A percentile compares a stretch with the other conserved stretches of the same genome.
Evolutionary conservation across 495 filamentous ascomycete species (phyloP).

Genomic region (Annulohypoxylon moriforme): DNA sequence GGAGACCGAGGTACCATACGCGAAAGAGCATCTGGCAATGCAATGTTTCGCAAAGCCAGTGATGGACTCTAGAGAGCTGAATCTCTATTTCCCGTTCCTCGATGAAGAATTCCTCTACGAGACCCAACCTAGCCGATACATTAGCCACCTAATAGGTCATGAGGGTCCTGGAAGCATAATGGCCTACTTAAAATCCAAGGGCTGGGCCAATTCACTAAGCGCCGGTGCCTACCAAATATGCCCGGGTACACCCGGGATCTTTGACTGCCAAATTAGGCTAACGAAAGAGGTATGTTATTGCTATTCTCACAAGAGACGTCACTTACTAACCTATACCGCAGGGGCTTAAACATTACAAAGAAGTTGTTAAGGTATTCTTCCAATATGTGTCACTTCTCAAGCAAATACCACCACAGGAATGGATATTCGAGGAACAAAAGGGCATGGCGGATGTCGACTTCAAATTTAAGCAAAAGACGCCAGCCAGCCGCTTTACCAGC

Average conservation of each 20-base stretch:
- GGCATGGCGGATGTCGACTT: constrained; percentile 92
- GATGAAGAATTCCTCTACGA: constrained; percentile 88
- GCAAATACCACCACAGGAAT: constrained; percentile 83
- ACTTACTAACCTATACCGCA: constrained; percentile 36
- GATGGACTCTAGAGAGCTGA: constrained; percentile 88
- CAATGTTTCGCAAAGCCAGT: constrained; percentile 96
- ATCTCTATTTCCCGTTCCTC: constrained; percentile 87
- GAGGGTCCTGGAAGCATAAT: constrained; percentile 97
- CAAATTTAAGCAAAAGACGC: constrained; percentile 91
- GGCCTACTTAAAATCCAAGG: constrained; percentile 92
- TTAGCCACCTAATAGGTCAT: constrained; percentile 94
- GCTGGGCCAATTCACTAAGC: constrained; percentile 90
- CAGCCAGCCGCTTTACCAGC: constrained; percentile 88
- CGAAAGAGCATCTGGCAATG: constrained; percentile 73
- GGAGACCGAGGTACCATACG: constrained; percentile 77
- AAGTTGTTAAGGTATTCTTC: constrained; percentile 89
- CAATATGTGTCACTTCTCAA: constrained; percentile 92
- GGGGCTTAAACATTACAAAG: constrained; percentile 80
- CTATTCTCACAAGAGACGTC: not conserved
- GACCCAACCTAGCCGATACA: constrained; percentile 87
- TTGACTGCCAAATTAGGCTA: constrained; percentile 80
- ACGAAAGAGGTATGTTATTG: constrained; percentile 75
- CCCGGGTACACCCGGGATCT: constrained; percentile 82
- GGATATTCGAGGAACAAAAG: constrained; percentile 93
- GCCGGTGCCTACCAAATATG: constrained; percentile 82